phyloP scores from a whole-genome alignment of 257 asterid species.

The Cynanchum wilfordii region DNA sequence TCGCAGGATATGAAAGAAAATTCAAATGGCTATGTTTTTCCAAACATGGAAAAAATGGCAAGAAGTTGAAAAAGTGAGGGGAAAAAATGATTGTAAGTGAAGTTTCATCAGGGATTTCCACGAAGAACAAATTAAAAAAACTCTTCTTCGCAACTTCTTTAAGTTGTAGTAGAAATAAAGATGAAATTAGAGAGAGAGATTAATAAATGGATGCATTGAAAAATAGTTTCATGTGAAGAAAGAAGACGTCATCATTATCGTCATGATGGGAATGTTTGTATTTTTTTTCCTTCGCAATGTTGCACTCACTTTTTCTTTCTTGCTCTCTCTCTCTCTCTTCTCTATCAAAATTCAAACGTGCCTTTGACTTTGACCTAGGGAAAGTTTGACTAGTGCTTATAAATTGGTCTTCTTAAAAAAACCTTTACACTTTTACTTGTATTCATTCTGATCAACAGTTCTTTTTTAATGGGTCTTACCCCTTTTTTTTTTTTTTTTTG shows the following conservation, averaged over 20 bases:
- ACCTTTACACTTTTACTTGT: no score
- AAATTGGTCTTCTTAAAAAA: no score
- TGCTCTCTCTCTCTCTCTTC: background rate
- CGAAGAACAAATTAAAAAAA: background rate
- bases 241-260: no score
- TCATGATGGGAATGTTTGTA: no score
- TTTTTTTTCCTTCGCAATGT: background rate
- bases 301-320: background rate
- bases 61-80: background rate
- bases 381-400: background rate
- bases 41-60: background rate
- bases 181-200: no score
- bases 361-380: background rate
- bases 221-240: no score
- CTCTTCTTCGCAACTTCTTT: constrained; percentile 9
- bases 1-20: background rate
- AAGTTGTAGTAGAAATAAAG: background rate
- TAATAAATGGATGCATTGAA: no score
- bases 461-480: no score
- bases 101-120: background rate
- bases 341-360: background rate
- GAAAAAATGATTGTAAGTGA: no score
- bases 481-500: no score
- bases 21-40: constrained; percentile 1
- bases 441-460: no score